These are phyloP conservation scores for Cadophora luteo-olivacea DNA, from an alignment of 2,329 filamentous ascomycete species.

Conservation along the genomic window DNA sequence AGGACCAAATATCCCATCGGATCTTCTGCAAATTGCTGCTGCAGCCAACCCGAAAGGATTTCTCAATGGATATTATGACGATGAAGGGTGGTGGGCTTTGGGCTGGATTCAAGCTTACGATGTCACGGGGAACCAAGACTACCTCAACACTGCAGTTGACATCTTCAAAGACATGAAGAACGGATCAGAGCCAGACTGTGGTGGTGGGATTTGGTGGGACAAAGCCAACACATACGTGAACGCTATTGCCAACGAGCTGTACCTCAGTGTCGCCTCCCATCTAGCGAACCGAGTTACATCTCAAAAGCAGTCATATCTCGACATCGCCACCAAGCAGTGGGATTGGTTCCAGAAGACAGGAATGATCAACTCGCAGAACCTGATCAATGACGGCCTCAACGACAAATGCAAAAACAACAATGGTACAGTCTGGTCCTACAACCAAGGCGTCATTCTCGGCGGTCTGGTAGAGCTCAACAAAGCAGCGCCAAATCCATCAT, in stretches of 20 bases:
- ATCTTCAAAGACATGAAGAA: conserved; percentile 64
- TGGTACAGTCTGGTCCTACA: conserved; percentile 57
- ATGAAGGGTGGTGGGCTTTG: conserved; percentile 69
- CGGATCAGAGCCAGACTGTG: conserved; percentile 56
- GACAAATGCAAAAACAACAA: conserved; percentile 56
- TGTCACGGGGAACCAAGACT: conserved; percentile 56
- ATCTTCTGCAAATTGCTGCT: neutral
- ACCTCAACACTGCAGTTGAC: conserved; percentile 57
- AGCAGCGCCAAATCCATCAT: conserved; percentile 51
- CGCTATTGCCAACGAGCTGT: conserved; percentile 64
- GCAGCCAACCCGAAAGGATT: conserved; percentile 48
- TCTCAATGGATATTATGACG: conserved; percentile 63
- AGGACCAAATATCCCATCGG: conserved; percentile 1
- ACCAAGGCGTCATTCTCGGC: conserved; percentile 66
- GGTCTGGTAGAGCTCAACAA: conserved; percentile 62
- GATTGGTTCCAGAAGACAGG: conserved; percentile 56
- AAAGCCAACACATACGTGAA: conserved; percentile 60
- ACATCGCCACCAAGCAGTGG: conserved; percentile 57
- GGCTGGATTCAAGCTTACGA: conserved; percentile 65
- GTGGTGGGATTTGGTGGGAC: conserved; percentile 59
- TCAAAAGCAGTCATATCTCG: conserved; percentile 59
- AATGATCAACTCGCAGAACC: conserved; percentile 54
- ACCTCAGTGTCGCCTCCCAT: conserved; percentile 59
- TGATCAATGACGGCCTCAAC: conserved; percentile 60
- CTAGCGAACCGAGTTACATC: conserved; percentile 62